A percentile compares a stretch with the other conserved stretches of the same genome.
These are phyloP conservation scores for Podila minutissima DNA, from an alignment of 192 early-diverging fungal species.

Conservation along the genomic window DNA sequence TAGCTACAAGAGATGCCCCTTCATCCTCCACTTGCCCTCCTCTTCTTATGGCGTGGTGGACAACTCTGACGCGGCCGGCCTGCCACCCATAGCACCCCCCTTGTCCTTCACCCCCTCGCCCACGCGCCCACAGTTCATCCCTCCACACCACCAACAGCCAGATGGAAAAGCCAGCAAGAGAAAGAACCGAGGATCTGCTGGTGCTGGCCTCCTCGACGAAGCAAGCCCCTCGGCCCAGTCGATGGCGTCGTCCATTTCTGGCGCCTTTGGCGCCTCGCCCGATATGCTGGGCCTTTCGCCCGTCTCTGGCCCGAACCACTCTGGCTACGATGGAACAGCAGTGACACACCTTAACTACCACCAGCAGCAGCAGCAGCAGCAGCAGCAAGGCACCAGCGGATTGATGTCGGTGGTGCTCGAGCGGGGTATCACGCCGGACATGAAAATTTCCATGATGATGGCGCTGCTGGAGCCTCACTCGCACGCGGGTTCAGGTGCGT, in stretches of 20 bases:
- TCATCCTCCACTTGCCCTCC: constrained; percentile 53
- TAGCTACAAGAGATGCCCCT: constrained; percentile 69
- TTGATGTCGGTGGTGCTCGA: constrained; percentile 17
- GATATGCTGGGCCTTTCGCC: constrained; percentile 19
- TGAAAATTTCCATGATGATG: constrained; percentile 47
- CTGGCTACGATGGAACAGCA: background rate
- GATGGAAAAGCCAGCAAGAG: background rate
- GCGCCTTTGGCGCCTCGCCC: constrained; percentile 2
- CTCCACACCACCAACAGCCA: background rate
- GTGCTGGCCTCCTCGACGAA: background rate
- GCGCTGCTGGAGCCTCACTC: constrained; percentile 11
- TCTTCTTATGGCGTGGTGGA: constrained; percentile 1
- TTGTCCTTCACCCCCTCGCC: constrained; percentile 7
- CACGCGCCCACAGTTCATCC: background rate
- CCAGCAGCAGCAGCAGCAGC: background rate
- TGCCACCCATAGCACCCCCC: constrained; percentile 32
- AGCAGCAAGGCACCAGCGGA: background rate
- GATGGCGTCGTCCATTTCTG: background rate
- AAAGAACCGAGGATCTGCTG: background rate
- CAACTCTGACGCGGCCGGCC: constrained; percentile 20
- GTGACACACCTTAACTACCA: background rate
- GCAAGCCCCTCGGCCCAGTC: background rate
- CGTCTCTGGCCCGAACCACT: background rate
- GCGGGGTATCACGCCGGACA: constrained; percentile 38
- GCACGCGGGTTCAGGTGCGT: too few relatives aligned